Evolutionary conservation across 2,329 filamentous ascomycete genomes (phyloP).

Genomic region (Paracoccidioides lutzii): DNA sequence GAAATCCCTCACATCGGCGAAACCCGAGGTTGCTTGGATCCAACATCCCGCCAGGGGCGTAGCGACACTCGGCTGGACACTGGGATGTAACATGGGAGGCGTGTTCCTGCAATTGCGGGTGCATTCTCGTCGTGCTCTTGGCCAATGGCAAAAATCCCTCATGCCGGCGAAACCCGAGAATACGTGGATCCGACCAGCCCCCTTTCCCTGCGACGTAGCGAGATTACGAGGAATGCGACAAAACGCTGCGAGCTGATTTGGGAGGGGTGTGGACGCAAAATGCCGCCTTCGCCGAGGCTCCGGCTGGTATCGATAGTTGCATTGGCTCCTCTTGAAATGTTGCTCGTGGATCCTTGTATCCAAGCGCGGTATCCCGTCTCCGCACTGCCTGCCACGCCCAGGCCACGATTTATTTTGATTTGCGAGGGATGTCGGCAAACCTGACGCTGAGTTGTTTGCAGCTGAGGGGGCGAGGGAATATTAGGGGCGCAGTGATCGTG

Average conservation of each 20-base stretch:
- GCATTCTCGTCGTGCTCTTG: neutral
- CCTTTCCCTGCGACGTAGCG: neutral
- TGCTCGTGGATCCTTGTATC: neutral
- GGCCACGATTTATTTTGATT: neutral
- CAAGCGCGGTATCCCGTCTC: neutral
- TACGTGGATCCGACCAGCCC: neutral
- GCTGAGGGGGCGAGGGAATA: neutral
- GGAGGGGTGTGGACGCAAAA: neutral
- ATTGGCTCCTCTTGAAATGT: neutral
- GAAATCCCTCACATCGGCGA: neutral
- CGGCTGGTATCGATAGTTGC: neutral
- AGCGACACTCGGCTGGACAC: neutral
- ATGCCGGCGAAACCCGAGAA: neutral
- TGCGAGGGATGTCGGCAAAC: neutral
- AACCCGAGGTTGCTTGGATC: neutral
- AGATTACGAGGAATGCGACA: neutral
- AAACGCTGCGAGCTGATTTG: neutral
- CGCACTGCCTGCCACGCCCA: neutral
- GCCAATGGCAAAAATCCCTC: neutral
- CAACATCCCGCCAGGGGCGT: neutral
- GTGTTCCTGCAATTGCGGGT: neutral
- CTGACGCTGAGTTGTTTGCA: neutral
- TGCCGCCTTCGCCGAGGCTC: neutral
- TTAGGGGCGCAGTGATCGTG: too few species aligned
- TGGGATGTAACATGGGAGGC: neutral